Conservation (phyloP, 805 yeast species). For the Gaillardinia entomophila region DNA sequence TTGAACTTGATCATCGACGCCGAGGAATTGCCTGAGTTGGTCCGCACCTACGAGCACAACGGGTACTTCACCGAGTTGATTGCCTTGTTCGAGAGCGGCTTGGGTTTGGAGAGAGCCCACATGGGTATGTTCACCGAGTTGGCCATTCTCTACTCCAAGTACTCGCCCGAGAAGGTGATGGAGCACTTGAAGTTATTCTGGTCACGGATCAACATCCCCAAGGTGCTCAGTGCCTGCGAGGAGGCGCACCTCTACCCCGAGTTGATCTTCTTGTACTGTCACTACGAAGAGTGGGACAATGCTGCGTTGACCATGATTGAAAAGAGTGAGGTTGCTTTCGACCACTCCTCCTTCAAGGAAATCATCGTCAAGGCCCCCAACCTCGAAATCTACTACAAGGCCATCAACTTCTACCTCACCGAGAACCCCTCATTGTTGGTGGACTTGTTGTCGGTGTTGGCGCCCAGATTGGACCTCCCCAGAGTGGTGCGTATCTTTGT, state of each 20-base stretch:
- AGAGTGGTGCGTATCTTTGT: conserved; percentile 93
- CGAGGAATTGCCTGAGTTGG: conserved; percentile 90
- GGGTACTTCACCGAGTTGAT: conserved; percentile 92
- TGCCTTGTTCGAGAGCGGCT: conserved; percentile 89
- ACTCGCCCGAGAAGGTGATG: conserved; percentile 84
- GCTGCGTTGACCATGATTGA: conserved; percentile 97
- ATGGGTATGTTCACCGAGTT: conserved; percentile 99
- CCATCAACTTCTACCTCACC: conserved; percentile 87
- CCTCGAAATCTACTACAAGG: conserved; percentile 94
- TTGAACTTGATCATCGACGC: conserved; percentile 95
- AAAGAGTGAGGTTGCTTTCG: conserved; percentile 86
- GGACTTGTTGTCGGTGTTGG: conserved; percentile 76
- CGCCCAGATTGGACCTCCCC: conserved; percentile 88
- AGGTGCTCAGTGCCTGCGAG: conserved; percentile 91
- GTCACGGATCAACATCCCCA: conserved; percentile 97
- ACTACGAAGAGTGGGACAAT: conserved; percentile 98
- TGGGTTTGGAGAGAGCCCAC: conserved; percentile 96
- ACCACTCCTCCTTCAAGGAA: conserved; percentile 91
- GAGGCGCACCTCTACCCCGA: conserved; percentile 95
- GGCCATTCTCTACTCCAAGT: conserved; percentile 85
- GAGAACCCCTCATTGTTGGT: conserved; percentile 89
- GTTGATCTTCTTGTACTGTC: conserved; percentile 91
- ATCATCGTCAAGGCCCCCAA: conserved; percentile 91
- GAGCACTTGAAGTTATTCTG: conserved; percentile 96
- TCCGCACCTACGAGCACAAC: conserved; percentile 75